Percentiles rank a stretch among this genome's conserved stretches.
Conservation (phyloP, 2,329 filamentous ascomycete species). For the Stemphylium lycopersici region DNA sequence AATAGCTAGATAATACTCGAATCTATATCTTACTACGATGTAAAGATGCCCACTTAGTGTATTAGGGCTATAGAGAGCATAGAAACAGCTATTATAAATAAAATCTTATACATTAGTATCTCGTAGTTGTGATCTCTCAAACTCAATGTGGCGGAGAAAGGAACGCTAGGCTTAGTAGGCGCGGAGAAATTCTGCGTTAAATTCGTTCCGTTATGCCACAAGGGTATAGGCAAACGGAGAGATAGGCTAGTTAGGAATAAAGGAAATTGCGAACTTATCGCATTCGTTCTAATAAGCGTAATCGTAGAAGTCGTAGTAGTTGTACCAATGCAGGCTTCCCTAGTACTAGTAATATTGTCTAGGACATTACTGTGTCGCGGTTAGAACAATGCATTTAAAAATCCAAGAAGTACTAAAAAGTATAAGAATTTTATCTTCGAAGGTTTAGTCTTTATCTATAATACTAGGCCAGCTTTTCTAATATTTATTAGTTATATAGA, state of each 20-base stretch:
- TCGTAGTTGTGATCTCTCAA: constrained; percentile 3
- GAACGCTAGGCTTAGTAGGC: constrained; percentile 6
- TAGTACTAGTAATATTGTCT: background rate
- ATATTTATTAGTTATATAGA: constrained; percentile 7
- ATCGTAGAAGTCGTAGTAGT: constrained; percentile 5
- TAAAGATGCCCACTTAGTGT: constrained; percentile 6
- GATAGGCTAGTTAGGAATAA: constrained; percentile 13
- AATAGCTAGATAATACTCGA: constrained; percentile 5
- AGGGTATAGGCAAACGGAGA: constrained; percentile 8
- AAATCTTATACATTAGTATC: constrained; percentile 5
- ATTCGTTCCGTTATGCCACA: constrained; percentile 13
- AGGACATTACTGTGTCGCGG: background rate
- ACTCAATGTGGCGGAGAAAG: constrained; percentile 8
- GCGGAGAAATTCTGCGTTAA: constrained; percentile 7
- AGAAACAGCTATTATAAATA: constrained; percentile 5
- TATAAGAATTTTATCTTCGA: constrained; percentile 1
- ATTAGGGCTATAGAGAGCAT: constrained; percentile 6
- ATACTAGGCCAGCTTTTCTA: constrained; percentile 7
- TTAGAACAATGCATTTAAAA: background rate
- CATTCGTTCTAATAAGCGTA: background rate
- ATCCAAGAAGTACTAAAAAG: constrained; percentile 4
- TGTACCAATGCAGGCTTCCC: background rate
- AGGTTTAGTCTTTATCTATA: background rate
- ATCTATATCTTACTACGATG: constrained; percentile 2
- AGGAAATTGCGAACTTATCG: constrained; percentile 6